These are phyloP conservation scores for Phylloporus arenicola DNA, from an alignment of 768 basidiomycete species.

Conservation along the genomic window DNA sequence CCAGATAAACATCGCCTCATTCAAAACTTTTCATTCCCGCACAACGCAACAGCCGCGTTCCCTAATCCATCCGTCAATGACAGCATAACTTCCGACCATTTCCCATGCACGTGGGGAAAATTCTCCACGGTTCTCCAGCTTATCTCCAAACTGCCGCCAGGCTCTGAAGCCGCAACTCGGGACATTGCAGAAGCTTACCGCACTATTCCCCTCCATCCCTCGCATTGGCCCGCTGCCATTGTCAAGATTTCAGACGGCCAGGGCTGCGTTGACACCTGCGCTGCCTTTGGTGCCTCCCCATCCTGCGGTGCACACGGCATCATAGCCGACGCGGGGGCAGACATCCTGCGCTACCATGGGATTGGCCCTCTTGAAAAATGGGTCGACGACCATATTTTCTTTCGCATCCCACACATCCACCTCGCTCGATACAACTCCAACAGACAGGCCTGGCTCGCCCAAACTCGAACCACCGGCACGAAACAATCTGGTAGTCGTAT, in stretches of 20 bases:
- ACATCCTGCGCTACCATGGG: background rate
- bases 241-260: background rate
- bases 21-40: background rate
- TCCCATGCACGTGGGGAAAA: background rate
- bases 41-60: fast-evolving
- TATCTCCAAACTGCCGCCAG: background rate
- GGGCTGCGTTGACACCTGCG: background rate
- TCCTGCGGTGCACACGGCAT: background rate
- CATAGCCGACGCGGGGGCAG: background rate
- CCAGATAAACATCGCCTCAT: background rate
- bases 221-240: background rate
- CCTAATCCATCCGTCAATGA: background rate
- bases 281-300: background rate
- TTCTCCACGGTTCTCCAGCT: background rate
- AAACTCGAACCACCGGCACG: too few relatives aligned
- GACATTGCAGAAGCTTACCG: background rate
- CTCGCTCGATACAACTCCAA: background rate
- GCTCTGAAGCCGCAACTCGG: background rate
- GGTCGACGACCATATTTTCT: background rate
- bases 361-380: background rate
- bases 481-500: background rate
- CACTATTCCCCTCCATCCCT: background rate
- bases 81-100: background rate
- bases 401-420: background rate
- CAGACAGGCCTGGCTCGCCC: background rate